Conservation (phyloP, 2,329 filamentous ascomycete genomes). For the Aspergillus vadensis region DNA sequence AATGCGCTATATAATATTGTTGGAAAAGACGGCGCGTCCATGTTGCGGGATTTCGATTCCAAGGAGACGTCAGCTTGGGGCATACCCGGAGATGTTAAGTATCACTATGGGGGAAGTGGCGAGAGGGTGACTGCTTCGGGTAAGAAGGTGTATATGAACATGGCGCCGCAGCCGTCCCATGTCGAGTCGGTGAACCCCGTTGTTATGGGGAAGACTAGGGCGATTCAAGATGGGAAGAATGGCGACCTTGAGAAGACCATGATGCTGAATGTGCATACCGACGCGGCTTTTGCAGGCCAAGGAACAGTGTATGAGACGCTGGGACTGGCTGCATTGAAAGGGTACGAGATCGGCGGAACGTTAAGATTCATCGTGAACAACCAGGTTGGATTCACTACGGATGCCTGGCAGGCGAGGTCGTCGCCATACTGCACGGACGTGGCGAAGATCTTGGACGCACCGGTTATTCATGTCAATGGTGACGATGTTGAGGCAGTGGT, state of each 20-base stretch:
- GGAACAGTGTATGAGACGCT: slow-evolving; percentile 98
- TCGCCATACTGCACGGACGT: slow-evolving; percentile 99
- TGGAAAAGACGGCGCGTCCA: slow-evolving; percentile 98
- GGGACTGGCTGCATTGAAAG: slow-evolving; percentile 92
- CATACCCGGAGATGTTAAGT: slow-evolving; percentile 92
- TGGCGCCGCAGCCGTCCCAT: slow-evolving; percentile 98
- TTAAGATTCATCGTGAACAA: slow-evolving; percentile 99
- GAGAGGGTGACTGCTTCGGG: slow-evolving; percentile 96
- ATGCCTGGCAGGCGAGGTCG: slow-evolving; percentile 93
- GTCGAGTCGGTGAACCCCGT: slow-evolving; percentile 97
- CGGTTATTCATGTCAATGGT: slow-evolving; percentile 98
- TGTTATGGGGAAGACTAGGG: slow-evolving; percentile 93
- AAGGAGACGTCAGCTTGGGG: slow-evolving; percentile 89
- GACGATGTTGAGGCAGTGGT: slow-evolving; percentile 98
- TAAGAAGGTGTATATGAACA: slow-evolving; percentile 95
- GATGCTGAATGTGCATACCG: slow-evolving; percentile 93
- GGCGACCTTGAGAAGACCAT: slow-evolving; percentile 86
- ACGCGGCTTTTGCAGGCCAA: slow-evolving; percentile 94
- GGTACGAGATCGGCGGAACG: slow-evolving; percentile 95
- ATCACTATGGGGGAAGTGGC: slow-evolving; percentile 99
- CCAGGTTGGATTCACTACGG: slow-evolving; percentile 99
- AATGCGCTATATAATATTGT: slow-evolving; percentile 99
- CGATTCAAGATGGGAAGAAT: slow-evolving; percentile 98
- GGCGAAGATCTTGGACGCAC: slow-evolving; percentile 96
- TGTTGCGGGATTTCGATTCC: slow-evolving; percentile 96